phyloP scores from a whole-genome alignment of 768 basidiomycete genomes.

The Hirschioporus abietinus region DNA sequence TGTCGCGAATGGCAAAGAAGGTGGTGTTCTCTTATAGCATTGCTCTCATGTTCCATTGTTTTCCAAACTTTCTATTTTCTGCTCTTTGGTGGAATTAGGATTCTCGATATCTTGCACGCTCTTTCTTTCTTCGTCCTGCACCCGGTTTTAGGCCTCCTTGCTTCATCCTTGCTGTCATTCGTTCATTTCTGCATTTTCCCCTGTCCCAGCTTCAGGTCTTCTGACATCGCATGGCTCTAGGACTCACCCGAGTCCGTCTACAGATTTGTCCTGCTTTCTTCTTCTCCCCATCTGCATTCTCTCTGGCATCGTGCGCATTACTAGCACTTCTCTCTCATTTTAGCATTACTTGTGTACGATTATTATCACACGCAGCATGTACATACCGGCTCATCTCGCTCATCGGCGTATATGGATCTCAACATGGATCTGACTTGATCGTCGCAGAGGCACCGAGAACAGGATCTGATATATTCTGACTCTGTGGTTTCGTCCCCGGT shows the following conservation, averaged over 20 bases:
- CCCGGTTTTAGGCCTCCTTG: background rate
- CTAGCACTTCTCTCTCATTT: background rate
- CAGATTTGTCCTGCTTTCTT: background rate
- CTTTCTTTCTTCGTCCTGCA: background rate
- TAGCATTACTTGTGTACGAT: constrained; percentile 1
- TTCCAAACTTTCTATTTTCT: background rate
- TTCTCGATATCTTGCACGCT: background rate
- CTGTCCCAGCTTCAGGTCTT: background rate
- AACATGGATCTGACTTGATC: background rate
- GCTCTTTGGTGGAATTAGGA: background rate
- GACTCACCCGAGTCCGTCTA: background rate
- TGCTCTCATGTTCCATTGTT: background rate
- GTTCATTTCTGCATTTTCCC: background rate
- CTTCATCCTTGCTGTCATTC: background rate
- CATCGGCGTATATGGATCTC: background rate
- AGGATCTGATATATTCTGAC: background rate
- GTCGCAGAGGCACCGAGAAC: background rate
- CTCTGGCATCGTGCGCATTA: background rate
- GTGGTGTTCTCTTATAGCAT: constrained; percentile 49
- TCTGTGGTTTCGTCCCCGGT: background rate
- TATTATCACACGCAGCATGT: constrained; percentile 1
- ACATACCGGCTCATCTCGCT: background rate
- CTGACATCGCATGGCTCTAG: background rate
- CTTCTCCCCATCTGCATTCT: background rate
- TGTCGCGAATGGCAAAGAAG: constrained; percentile 59